Evolutionary conservation across 75 land plant species (phyloP).

Genomic region (Sequoia sempervirens): DNA sequence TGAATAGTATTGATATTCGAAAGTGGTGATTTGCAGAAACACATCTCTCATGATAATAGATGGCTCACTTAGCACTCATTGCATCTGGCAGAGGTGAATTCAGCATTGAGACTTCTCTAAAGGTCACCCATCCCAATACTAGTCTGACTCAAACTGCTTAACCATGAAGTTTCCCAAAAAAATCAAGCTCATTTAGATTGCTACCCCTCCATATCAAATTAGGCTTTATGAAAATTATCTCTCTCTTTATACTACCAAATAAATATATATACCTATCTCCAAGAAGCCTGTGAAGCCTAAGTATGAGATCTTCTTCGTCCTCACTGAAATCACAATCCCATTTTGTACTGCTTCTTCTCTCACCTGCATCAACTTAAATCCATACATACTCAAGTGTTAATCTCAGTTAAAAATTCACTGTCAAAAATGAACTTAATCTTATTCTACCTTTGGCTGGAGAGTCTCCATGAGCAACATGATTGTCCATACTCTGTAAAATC

Average conservation of each 20-base stretch:
- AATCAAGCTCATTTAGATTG: too few species aligned
- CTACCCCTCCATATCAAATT: too few species aligned
- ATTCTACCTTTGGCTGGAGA: background rate
- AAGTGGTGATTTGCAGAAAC: too few species aligned
- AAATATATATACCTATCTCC: background rate
- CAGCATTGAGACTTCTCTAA: too few species aligned
- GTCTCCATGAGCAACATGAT: background rate
- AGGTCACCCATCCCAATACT: too few species aligned
- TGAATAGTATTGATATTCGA: too few species aligned
- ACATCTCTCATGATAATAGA: too few species aligned
- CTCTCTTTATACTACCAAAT: background rate
- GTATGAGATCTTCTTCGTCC: slow-evolving; percentile 4
- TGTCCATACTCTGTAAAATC: background rate
- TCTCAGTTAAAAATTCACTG: background rate
- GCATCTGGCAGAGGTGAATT: too few species aligned
- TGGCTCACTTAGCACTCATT: too few species aligned
- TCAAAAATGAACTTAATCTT: background rate
- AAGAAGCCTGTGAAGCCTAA: slow-evolving; percentile 7
- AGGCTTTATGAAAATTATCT: background rate
- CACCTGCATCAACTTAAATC: background rate
- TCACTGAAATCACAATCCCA: background rate
- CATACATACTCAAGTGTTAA: background rate
- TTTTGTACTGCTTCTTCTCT: background rate
- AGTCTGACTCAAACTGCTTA: too few species aligned
- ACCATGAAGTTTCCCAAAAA: too few species aligned